Percentiles rank a stretch among this genome's conserved stretches.
Conservation (phyloP, 2,329 filamentous ascomycete species). For the Cryphonectria parasitica region DNA sequence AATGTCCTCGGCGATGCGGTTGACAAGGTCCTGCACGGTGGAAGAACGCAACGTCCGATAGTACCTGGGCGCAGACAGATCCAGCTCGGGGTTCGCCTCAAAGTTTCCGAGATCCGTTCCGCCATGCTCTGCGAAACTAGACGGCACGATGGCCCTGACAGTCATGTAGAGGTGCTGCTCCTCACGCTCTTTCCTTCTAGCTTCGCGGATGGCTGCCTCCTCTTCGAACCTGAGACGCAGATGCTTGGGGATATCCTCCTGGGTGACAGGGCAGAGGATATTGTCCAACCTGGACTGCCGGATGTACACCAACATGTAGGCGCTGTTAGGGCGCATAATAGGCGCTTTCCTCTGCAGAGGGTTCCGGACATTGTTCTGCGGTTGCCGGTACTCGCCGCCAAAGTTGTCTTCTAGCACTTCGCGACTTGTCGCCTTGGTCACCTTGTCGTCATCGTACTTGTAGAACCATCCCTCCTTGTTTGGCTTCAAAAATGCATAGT, state of each 20-base stretch:
- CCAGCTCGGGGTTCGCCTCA: conserved; percentile 58
- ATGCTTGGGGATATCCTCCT: conserved; percentile 79
- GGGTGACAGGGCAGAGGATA: conserved; percentile 75
- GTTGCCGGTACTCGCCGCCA: conserved; percentile 76
- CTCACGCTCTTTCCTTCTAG: conserved; percentile 83
- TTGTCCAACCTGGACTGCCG: conserved; percentile 83
- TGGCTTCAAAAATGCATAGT: conserved; percentile 96
- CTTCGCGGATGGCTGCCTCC: conserved; percentile 76
- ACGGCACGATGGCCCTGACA: conserved; percentile 78
- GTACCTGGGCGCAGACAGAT: conserved; percentile 70
- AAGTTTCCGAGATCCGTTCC: conserved; percentile 81
- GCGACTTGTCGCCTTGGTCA: conserved; percentile 88
- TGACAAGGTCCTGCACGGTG: conserved; percentile 75
- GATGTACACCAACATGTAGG: conserved; percentile 99
- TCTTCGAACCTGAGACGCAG: conserved; percentile 80
- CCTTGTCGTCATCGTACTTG: conserved; percentile 95
- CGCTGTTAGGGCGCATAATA: conserved; percentile 74
- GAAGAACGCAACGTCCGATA: conserved; percentile 78
- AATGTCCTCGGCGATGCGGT: conserved; percentile 71
- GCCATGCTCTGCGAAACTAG: conserved; percentile 79
- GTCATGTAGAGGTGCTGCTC: conserved; percentile 93
- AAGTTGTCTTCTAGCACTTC: conserved; percentile 97
- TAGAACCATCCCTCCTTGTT: conserved; percentile 93
- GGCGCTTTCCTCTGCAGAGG: conserved; percentile 59
- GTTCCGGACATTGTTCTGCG: conserved; percentile 51